Conservation (phyloP, 1,139 yeast genomes). For the Protomyces pachydermus region DNA sequence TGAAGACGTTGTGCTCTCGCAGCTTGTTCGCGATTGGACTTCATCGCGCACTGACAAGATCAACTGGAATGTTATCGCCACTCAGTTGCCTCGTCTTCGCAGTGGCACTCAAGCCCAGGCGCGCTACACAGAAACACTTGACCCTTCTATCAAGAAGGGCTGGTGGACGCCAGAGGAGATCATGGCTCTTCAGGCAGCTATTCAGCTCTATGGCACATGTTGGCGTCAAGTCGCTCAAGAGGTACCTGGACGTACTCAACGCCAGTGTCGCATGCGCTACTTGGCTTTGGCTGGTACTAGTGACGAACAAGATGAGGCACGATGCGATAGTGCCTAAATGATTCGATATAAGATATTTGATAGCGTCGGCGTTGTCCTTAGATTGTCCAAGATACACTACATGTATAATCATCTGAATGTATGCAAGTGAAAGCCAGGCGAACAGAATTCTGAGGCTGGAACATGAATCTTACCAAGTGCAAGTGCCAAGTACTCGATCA, state of each 20-base stretch:
- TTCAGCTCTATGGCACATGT: slow-evolving; percentile 70
- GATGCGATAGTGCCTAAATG: not conserved
- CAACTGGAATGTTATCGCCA: slow-evolving; percentile 4
- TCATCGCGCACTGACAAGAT: not conserved
- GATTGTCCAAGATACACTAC: no score
- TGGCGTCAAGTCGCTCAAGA: slow-evolving; percentile 47
- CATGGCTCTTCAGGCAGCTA: slow-evolving; percentile 56
- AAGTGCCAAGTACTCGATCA: no score
- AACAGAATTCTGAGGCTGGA: no score
- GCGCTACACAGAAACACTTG: slow-evolving; percentile 79
- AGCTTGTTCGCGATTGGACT: not conserved
- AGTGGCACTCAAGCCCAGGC: slow-evolving; percentile 95
- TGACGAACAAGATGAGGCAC: not conserved
- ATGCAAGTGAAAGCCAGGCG: no score
- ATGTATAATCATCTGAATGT: no score
- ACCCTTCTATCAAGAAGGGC: slow-evolving; percentile 72
- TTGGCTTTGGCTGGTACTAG: not conserved
- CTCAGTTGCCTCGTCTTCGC: slow-evolving; percentile 39
- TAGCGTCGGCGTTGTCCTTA: not conserved
- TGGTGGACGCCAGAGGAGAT: slow-evolving; percentile 83
- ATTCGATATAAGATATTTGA: not conserved
- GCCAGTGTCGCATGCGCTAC: slow-evolving; percentile 12
- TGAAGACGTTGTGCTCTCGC: slow-evolving; percentile 1
- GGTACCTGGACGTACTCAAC: slow-evolving; percentile 7
- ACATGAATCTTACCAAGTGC: no score